phyloP scores from a whole-genome alignment of 495 filamentous ascomycete genomes.

The Aspergillus haitiensis region DNA sequence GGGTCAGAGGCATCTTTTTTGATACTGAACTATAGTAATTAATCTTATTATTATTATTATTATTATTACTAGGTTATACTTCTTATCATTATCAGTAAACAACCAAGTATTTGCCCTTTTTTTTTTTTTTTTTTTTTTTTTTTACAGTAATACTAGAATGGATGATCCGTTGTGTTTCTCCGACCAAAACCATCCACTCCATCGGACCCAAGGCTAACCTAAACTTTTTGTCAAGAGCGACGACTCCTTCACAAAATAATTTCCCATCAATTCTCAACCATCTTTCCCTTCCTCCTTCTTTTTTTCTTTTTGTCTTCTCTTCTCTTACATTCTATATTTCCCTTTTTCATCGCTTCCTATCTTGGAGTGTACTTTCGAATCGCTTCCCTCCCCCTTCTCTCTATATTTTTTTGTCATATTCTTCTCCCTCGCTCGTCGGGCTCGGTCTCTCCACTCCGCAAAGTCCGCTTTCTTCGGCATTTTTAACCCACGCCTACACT shows the following conservation, averaged over 20 bases:
- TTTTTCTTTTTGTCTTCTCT: constrained; percentile 10
- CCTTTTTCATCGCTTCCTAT: constrained; percentile 4
- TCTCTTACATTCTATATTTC: background rate
- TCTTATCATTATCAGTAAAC: no score
- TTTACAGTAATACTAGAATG: no score
- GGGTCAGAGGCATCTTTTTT: no score
- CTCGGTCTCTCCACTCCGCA: constrained; percentile 23
- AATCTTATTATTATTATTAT: no score
- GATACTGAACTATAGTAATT: no score
- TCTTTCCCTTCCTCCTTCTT: constrained; percentile 2
- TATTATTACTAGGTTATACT: no score
- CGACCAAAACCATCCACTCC: constrained; percentile 4
- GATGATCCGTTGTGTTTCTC: background rate
- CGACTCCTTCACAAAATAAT: constrained; percentile 8
- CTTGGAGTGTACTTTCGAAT: constrained; percentile 6
- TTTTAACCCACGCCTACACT: constrained; percentile 12
- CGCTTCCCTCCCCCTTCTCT: constrained; percentile 12
- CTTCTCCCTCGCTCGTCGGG: constrained; percentile 13
- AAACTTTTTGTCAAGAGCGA: background rate
- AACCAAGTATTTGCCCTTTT: no score
- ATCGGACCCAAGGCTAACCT: constrained; percentile 1
- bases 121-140: no score
- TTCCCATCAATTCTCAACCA: background rate
- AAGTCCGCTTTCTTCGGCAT: constrained; percentile 26
- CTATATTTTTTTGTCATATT: constrained; percentile 5